Evolutionary conservation across 148 eudicot species (phyloP), one percentile per base, ranked within the genome.

Genomic region (Euryodendron excelsum): DNA sequence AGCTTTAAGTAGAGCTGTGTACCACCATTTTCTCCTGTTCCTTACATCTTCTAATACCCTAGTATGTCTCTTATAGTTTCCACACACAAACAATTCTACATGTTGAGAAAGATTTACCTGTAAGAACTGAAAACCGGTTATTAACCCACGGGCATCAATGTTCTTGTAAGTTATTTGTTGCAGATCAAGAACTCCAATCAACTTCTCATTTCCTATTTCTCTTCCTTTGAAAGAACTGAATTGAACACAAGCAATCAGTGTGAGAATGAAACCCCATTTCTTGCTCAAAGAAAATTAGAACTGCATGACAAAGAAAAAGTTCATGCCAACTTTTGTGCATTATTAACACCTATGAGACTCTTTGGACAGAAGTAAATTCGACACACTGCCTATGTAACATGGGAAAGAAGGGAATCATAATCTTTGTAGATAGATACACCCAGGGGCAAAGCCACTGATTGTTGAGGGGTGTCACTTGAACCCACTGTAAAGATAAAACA

Each of bases 121-220:
- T 53, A 89, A 78, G 66, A 87, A 84, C 73, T 89, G 92, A 85
- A 89, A 89, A 25, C 92, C 90, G 47, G 84, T 87, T 56, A 89
- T 89, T 21, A 89, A 65, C 25, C 61, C 92, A 63, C 90, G 92
- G 61, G 87, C 74, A 85, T 89, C 92, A 21, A 89, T 52, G 50
- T 89, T 89, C 74, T 82, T 89, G 74, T 85, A 89, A 25, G 83
- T 13, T 23, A 89, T 47, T 27, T 85, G 74, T 65, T 85, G 79
- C 67, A 89, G 84, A 84, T 89, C 92, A 64, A 89, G 74, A 81
- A 89, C 33, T 58, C 72, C 87, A 73, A 87, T 75, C 82, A 89
- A 70, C 85, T 89, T 87, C 69, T 89, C 92, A 34, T 85, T 89
- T 78, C 90, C 92, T 34, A 81, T 74, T 78, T 87, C 92, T 55